Percentiles rank a stretch among this genome's conserved stretches.
Evolutionary conservation across 2,329 filamentous ascomycete genomes (phyloP).

Genomic region (Hirsutella rhossiliensis): DNA sequence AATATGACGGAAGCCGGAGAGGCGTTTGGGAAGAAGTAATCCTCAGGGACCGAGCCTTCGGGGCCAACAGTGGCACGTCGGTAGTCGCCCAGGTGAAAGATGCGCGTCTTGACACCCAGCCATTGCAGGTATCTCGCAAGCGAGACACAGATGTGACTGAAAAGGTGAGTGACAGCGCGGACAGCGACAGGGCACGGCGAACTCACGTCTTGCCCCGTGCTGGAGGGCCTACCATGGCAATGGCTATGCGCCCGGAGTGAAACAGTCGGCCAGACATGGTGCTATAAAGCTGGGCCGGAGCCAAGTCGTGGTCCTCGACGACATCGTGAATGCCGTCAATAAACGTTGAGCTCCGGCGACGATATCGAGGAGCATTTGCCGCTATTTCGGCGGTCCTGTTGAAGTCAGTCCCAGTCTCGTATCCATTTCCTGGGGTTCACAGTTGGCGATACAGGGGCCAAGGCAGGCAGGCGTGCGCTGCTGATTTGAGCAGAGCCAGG

Average conservation of each 20-base stretch:
- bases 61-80: conserved; percentile 80
- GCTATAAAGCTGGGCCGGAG: conserved; percentile 93
- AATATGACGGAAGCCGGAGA: conserved; percentile 86
- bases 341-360: conserved; percentile 88
- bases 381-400: conserved; percentile 79
- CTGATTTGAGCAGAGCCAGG: neutral
- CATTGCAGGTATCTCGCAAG: conserved; percentile 89
- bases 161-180: neutral
- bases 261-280: conserved; percentile 96
- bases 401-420: neutral
- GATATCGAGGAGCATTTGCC: conserved; percentile 79
- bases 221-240: conserved; percentile 90
- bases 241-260: conserved; percentile 92
- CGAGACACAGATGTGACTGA: conserved; percentile 85
- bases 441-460: neutral
- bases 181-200: neutral
- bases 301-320: conserved; percentile 67
- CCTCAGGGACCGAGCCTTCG: conserved; percentile 76
- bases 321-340: conserved; percentile 96
- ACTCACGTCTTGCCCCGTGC: conserved; percentile 87
- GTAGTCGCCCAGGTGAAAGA: conserved; percentile 96
- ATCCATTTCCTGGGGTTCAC: neutral
- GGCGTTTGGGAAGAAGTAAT: conserved; percentile 96
- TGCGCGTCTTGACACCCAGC: conserved; percentile 95
- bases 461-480: neutral